Evolutionary conservation across 1,284 basidiomycete species (phyloP).

Genomic region (Fereydounia khargensis): DNA sequence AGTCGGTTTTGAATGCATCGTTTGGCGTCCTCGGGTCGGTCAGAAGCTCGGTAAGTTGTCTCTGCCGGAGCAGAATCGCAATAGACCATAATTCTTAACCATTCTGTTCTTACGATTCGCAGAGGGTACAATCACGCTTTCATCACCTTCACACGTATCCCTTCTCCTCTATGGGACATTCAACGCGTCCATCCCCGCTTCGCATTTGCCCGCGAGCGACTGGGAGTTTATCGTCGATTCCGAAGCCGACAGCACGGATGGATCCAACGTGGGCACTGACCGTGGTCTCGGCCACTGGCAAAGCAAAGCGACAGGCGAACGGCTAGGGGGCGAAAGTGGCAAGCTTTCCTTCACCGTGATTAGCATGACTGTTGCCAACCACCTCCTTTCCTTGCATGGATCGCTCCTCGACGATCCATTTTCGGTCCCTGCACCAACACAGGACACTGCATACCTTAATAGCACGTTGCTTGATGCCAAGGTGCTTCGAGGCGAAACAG

Average conservation of each 20-base stretch:
- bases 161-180: constrained; percentile 90
- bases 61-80: not conserved
- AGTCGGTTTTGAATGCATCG: constrained; percentile 75
- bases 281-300: constrained; percentile 71
- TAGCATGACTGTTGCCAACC: constrained; percentile 86
- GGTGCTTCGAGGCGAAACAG: constrained; percentile 6
- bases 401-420: constrained; percentile 85
- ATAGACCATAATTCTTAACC: constrained; percentile 4
- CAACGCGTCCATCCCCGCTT: constrained; percentile 91
- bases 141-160: constrained; percentile 89
- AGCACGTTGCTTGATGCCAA: constrained; percentile 25
- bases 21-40: constrained; percentile 86
- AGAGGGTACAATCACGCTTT: constrained; percentile 85
- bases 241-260: constrained; percentile 33
- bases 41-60: constrained; percentile 69
- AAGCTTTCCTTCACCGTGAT: constrained; percentile 83
- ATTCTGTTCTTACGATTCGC: constrained; percentile 1
- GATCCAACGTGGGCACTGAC: not conserved
- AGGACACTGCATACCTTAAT: constrained; percentile 25
- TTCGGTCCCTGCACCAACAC: constrained; percentile 59
- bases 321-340: constrained; percentile 71
- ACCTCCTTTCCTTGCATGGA: constrained; percentile 89
- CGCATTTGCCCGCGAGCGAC: constrained; percentile 77
- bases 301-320: constrained; percentile 68
- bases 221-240: constrained; percentile 81